A percentile compares a stretch with the other conserved stretches of the same genome.
These are phyloP conservation scores for Mycosarcoma maydis DNA, from an alignment of 1,284 basidiomycete genomes.

Conservation along the genomic window DNA sequence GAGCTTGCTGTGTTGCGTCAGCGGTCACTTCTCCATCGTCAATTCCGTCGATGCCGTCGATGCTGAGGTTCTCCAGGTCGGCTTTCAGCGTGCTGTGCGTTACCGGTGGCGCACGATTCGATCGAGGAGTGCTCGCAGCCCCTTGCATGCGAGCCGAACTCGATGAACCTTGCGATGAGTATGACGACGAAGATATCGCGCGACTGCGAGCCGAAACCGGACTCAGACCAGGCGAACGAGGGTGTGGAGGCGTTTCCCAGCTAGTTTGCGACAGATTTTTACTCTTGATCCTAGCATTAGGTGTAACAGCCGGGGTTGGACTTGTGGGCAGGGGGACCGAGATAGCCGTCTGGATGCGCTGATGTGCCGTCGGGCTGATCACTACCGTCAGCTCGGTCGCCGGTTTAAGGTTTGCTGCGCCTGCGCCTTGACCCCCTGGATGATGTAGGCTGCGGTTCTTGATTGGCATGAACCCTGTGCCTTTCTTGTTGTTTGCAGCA, in stretches of 20 bases:
- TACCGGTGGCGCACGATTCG: neutral
- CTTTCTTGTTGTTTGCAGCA: constrained; percentile 16
- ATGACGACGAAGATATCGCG: constrained; percentile 36
- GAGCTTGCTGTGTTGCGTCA: constrained; percentile 30
- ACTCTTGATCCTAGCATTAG: constrained; percentile 12
- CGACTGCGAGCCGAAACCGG: constrained; percentile 17
- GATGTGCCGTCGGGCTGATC: constrained; percentile 32
- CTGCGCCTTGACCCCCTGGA: too few species aligned
- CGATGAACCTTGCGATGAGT: constrained; percentile 33
- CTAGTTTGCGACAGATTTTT: constrained; percentile 7
- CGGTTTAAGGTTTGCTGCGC: constrained; percentile 8
- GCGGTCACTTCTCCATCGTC: constrained; percentile 26
- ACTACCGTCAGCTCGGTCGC: constrained; percentile 24
- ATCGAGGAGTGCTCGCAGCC: constrained; percentile 8
- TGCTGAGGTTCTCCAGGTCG: constrained; percentile 28
- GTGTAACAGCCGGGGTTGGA: constrained; percentile 10
- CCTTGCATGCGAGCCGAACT: constrained; percentile 13
- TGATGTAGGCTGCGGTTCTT: constrained; percentile 8
- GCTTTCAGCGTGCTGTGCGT: constrained; percentile 1
- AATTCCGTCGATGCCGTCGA: neutral
- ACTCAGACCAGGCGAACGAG: constrained; percentile 27
- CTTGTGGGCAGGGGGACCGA: constrained; percentile 38
- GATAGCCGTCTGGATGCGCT: constrained; percentile 32
- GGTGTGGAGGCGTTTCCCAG: constrained; percentile 13
- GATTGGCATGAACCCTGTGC: constrained; percentile 33